These are phyloP conservation scores for Pseudoperonospora humuli DNA, from an alignment of 352 stramenopile species.

Conservation along the genomic window DNA sequence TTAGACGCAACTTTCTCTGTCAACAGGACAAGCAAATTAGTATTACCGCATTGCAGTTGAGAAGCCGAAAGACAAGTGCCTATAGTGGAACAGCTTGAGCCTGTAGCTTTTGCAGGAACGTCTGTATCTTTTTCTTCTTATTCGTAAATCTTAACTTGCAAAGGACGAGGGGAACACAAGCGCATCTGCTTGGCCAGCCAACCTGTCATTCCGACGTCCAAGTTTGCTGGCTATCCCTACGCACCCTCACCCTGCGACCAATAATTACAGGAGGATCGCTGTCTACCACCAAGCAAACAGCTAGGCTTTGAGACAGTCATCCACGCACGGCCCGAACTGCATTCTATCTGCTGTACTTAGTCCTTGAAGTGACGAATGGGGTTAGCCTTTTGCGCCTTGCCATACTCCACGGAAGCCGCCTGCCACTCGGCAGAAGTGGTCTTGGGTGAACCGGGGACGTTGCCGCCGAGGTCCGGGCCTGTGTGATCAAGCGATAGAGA, in stretches of 20 bases:
- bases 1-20: too few species aligned
- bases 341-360: slow-evolving; percentile 34
- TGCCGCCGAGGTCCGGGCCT: slow-evolving; percentile 62
- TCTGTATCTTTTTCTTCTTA: slow-evolving; percentile 22
- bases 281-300: slow-evolving; percentile 4
- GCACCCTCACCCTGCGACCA: slow-evolving; percentile 11
- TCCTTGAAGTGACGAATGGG: slow-evolving; percentile 77
- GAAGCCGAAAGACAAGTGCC: too few species aligned
- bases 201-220: not conserved
- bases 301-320: not conserved
- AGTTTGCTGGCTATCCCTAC: slow-evolving; percentile 3
- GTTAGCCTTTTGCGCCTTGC: slow-evolving; percentile 74
- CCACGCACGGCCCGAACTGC: slow-evolving; percentile 5
- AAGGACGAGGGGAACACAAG: slow-evolving; percentile 4
- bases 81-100: not conserved
- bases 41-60: too few species aligned
- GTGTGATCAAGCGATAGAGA: not conserved
- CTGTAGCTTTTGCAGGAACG: slow-evolving; percentile 3
- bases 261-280: slow-evolving; percentile 28
- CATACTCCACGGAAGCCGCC: slow-evolving; percentile 68
- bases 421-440: slow-evolving; percentile 74
- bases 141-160: slow-evolving; percentile 7
- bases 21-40: not conserved
- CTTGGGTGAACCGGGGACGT: slow-evolving; percentile 39
- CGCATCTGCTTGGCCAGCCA: not conserved